Evolutionary conservation across 306 rosid species (phyloP).

Genomic region (Lablab purpureus): DNA sequence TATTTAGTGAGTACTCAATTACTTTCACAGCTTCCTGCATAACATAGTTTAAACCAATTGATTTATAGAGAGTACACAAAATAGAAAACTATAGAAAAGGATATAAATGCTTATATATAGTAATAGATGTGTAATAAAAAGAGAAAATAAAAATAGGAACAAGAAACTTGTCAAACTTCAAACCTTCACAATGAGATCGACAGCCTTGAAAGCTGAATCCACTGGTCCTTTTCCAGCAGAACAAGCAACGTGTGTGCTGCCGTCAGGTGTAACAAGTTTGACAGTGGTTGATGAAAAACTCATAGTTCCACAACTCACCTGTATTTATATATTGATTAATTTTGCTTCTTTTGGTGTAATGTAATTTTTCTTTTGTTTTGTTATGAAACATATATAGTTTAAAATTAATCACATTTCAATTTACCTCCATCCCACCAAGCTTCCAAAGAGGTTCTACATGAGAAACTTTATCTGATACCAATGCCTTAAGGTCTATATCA

Average conservation of each 20-base stretch:
- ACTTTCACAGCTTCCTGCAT: conserved; percentile 4
- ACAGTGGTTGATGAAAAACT: conserved; percentile 76
- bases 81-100: too few relatives aligned
- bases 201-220: conserved; percentile 84
- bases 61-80: too few relatives aligned
- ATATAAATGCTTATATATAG: neutral
- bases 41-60: too few relatives aligned
- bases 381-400: conserved; percentile 10
- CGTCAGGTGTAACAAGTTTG: conserved; percentile 60
- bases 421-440: conserved; percentile 72
- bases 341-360: neutral
- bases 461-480: conserved; percentile 73
- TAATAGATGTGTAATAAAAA: neutral
- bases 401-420: neutral
- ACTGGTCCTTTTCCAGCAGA: conserved; percentile 86
- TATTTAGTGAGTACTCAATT: neutral
- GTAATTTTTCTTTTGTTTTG: neutral
- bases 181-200: conserved; percentile 77
- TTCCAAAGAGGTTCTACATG: conserved; percentile 73
- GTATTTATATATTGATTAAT: conserved; percentile 24
- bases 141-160: neutral
- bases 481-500: conserved; percentile 77
- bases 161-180: neutral
- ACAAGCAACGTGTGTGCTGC: conserved; percentile 67
- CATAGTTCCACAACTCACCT: conserved; percentile 86